A percentile compares a stretch with the other conserved stretches of the same genome.
Conservation (phyloP, 2,329 filamentous ascomycete genomes). For the Coniochaeta sp. region DNA sequence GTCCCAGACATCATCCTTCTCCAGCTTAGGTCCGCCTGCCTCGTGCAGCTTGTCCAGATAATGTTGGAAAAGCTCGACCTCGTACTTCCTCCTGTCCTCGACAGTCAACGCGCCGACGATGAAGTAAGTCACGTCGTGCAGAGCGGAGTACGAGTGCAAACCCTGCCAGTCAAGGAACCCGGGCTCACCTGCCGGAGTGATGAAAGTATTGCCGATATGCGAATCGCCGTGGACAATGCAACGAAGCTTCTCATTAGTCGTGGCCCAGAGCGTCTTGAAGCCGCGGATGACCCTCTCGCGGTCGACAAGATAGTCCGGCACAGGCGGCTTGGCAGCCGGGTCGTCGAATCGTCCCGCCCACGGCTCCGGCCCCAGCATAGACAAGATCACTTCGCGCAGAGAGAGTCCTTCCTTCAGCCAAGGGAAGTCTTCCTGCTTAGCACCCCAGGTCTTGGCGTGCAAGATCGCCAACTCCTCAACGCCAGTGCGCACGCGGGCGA, state of each 20-base stretch:
- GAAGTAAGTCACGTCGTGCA: conserved; percentile 35
- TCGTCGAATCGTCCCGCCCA: conserved; percentile 8
- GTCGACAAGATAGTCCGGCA: conserved; percentile 7
- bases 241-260: conserved; percentile 26
- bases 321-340: conserved; percentile 6
- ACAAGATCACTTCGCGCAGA: conserved; percentile 5
- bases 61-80: conserved; percentile 29
- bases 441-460: conserved; percentile 31
- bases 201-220: conserved; percentile 35
- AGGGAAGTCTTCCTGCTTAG: conserved; percentile 20
- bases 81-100: conserved; percentile 29
- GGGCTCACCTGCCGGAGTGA: conserved; percentile 24
- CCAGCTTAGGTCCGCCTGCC: conserved; percentile 22
- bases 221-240: conserved; percentile 33
- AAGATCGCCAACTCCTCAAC: conserved; percentile 30
- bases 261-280: conserved; percentile 26
- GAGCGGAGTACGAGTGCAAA: conserved; percentile 30
- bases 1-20: conserved; percentile 17
- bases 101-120: conserved; percentile 28
- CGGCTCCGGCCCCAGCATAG: conserved; percentile 5
- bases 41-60: conserved; percentile 24
- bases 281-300: conserved; percentile 12
- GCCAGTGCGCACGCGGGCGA: conserved; percentile 14
- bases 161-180: conserved; percentile 36
- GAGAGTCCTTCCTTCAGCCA: conserved; percentile 12